phyloP scores from a whole-genome alignment of 768 basidiomycete species.

The Phanerochaete carnosa region DNA sequence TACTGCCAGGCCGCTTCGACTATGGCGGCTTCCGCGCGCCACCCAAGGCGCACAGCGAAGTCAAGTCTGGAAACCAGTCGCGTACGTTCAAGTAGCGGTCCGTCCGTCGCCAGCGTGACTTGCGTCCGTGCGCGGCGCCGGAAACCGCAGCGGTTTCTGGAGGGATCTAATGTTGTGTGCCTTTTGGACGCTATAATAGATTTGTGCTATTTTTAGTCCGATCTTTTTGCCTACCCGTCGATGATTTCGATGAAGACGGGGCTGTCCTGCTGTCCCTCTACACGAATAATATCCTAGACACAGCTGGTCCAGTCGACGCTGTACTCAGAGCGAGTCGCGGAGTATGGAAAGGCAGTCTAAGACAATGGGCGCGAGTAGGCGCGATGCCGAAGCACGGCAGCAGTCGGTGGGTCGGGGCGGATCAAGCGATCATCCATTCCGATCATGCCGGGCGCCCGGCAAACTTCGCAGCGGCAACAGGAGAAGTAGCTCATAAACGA shows the following conservation, averaged over 20 bases:
- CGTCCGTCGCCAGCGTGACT: too few relatives aligned
- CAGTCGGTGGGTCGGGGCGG: neutral
- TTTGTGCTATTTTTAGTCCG: neutral
- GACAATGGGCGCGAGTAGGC: slow-evolving; percentile 2
- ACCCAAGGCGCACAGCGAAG: slow-evolving; percentile 60
- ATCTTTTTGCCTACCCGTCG: neutral
- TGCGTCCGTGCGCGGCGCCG: too few relatives aligned
- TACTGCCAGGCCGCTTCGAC: slow-evolving; percentile 6
- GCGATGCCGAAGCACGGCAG: neutral
- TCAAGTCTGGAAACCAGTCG: slow-evolving; percentile 69
- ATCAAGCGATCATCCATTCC: neutral
- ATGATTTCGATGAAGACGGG: neutral
- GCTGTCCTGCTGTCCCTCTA: neutral
- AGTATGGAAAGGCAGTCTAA: neutral
- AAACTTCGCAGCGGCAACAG: neutral
- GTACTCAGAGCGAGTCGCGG: neutral
- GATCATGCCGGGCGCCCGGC: neutral
- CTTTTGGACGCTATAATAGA: neutral
- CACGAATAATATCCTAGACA: neutral
- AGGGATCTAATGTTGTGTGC: neutral
- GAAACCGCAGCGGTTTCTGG: neutral
- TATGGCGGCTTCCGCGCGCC: slow-evolving; percentile 59
- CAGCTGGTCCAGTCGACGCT: neutral
- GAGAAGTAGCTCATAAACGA: slow-evolving; percentile 2
- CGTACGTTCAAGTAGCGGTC: slow-evolving; percentile 65